A percentile compares a stretch with the other conserved stretches of the same genome.
Conservation (phyloP, 257 asterid genomes). For the Nicotiana otophora region DNA sequence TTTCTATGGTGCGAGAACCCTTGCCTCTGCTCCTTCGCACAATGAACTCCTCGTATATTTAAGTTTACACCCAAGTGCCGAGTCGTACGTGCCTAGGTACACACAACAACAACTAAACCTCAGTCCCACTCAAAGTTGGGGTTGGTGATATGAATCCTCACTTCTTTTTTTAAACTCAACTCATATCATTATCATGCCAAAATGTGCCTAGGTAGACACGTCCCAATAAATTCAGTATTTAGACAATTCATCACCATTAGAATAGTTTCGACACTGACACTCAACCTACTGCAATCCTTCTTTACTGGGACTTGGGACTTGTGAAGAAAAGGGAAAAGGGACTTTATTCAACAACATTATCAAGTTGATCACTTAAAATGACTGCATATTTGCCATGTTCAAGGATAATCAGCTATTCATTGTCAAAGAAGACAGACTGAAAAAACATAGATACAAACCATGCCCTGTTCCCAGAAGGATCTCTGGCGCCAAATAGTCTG, state of each 20-base stretch:
- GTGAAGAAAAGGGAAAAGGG: background rate
- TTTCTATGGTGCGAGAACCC: background rate
- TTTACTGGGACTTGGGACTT: background rate
- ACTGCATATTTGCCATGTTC: background rate
- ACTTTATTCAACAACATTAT: background rate
- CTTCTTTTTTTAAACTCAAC: too few relatives aligned
- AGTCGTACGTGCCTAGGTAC: background rate
- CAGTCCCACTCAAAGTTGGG: too few relatives aligned
- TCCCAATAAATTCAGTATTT: background rate
- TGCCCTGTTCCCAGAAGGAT: slow-evolving; percentile 99
- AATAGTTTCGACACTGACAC: background rate
- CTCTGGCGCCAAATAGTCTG: slow-evolving; percentile 99
- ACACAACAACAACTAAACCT: background rate
- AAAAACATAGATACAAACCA: slow-evolving; percentile 45
- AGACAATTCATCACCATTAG: background rate
- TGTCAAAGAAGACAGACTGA: background rate
- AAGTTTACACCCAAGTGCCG: background rate
- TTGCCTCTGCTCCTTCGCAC: background rate
- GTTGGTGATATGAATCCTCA: too few relatives aligned
- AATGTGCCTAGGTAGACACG: background rate
- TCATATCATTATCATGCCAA: too few relatives aligned
- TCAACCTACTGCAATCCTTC: background rate
- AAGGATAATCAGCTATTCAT: background rate
- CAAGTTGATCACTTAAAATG: background rate
- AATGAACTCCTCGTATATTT: background rate